These are phyloP conservation scores for Salix udensis DNA, from an alignment of 345 rosid genomes.

Conservation along the genomic window DNA sequence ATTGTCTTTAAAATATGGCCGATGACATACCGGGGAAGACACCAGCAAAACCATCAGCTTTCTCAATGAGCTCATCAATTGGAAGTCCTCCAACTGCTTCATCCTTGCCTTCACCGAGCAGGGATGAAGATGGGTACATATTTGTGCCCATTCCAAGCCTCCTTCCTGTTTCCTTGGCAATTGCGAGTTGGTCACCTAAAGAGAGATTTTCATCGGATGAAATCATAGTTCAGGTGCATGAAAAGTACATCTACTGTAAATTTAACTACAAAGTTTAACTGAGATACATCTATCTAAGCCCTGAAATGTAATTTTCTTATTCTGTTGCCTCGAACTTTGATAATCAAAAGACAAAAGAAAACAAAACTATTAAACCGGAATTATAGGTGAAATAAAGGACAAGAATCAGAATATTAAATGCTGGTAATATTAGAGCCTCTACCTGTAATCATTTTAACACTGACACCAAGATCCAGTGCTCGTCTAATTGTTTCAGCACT, in stretches of 20 bases:
- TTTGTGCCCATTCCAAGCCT: conserved; percentile 63
- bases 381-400: neutral
- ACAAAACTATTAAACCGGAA: neutral
- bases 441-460: conserved; percentile 72
- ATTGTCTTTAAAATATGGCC: neutral
- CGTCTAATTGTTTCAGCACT: conserved; percentile 58
- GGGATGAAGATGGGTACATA: conserved; percentile 50
- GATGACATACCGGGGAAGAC: conserved; percentile 50
- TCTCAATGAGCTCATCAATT: conserved; percentile 45
- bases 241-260: neutral
- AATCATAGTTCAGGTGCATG: neutral
- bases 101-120: conserved; percentile 37
- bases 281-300: too few species aligned
- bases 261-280: too few species aligned
- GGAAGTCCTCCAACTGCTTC: conserved; percentile 27
- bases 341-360: too few species aligned
- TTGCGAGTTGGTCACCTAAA: conserved; percentile 63
- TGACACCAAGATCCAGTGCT: conserved; percentile 60
- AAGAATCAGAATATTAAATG: neutral
- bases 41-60: conserved; percentile 63
- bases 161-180: conserved; percentile 64
- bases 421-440: neutral
- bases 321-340: too few species aligned
- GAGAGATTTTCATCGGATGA: neutral
- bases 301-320: too few species aligned